phyloP scores from a whole-genome alignment of 1,284 basidiomycete species.

The Sanghuangporus baumii region DNA sequence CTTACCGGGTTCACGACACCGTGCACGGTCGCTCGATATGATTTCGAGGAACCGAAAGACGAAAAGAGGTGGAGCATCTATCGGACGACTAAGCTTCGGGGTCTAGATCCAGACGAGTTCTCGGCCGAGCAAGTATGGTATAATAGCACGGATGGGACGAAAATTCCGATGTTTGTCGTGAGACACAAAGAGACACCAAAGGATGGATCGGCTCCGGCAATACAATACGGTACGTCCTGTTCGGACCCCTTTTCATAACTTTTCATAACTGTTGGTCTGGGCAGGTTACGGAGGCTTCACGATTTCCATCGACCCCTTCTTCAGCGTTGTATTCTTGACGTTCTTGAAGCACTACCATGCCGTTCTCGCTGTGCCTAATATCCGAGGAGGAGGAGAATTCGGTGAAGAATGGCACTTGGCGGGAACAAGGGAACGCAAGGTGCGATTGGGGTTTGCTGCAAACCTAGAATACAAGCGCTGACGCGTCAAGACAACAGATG shows the following conservation, averaged over 20 bases:
- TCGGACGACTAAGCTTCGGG: slow-evolving; percentile 56
- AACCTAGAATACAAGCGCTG: background rate
- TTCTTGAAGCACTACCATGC: slow-evolving; percentile 73
- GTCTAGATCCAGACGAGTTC: slow-evolving; percentile 69
- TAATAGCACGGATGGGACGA: slow-evolving; percentile 74
- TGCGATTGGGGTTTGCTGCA: slow-evolving; percentile 23
- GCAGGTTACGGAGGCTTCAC: slow-evolving; percentile 73
- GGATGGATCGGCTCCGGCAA: slow-evolving; percentile 73
- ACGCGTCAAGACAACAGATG: slow-evolving; percentile 33
- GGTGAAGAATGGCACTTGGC: slow-evolving; percentile 78
- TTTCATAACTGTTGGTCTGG: background rate
- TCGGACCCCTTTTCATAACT: slow-evolving; percentile 1
- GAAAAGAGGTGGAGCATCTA: slow-evolving; percentile 55
- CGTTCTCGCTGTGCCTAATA: slow-evolving; percentile 69
- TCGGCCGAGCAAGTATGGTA: slow-evolving; percentile 75
- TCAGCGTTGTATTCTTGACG: slow-evolving; percentile 69
- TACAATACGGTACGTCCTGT: slow-evolving; percentile 62
- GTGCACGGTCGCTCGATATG: slow-evolving; percentile 59
- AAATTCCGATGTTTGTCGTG: slow-evolving; percentile 84
- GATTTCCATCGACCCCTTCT: slow-evolving; percentile 68
- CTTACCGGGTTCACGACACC: slow-evolving; percentile 73
- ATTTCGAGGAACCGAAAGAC: slow-evolving; percentile 43
- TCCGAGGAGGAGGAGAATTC: slow-evolving; percentile 81
- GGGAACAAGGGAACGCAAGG: slow-evolving; percentile 69
- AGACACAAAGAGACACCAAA: slow-evolving; percentile 65